phyloP scores from a whole-genome alignment of 1,139 yeast species.

The Williopsis jadinii region DNA sequence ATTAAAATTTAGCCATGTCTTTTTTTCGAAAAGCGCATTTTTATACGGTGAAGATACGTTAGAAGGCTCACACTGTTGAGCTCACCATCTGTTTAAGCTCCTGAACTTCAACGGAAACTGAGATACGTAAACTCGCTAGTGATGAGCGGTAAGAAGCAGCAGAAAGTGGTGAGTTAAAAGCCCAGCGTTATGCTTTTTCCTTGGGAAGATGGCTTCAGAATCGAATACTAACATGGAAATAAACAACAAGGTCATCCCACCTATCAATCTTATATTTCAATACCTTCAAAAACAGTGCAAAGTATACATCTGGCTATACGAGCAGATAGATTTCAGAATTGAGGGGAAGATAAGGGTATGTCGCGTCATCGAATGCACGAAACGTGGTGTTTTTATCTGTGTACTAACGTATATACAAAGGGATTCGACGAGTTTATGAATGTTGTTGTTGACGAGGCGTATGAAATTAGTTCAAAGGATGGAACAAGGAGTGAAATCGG shows the following conservation, averaged over 20 bases:
- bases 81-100: too few species aligned
- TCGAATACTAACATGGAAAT: constrained; percentile 5
- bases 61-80: constrained; percentile 2
- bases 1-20: neutral
- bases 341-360: constrained; percentile 60
- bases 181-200: too few species aligned
- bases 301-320: constrained; percentile 84
- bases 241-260: constrained; percentile 56
- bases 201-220: too few species aligned
- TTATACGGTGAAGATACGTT: too few species aligned
- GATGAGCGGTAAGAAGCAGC: constrained; percentile 26
- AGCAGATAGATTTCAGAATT: constrained; percentile 70
- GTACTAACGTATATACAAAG: constrained; percentile 2
- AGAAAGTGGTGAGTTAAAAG: constrained; percentile 22
- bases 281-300: constrained; percentile 74
- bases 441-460: constrained; percentile 84
- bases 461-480: constrained; percentile 45
- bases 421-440: constrained; percentile 99
- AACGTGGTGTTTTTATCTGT: too few species aligned
- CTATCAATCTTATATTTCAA: constrained; percentile 84
- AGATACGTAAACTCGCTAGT: too few species aligned
- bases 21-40: neutral
- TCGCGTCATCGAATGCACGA: neutral
- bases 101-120: too few species aligned
- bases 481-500: constrained; percentile 42